phyloP scores from a whole-genome alignment of 2,329 filamentous ascomycete genomes.

The Cladosporium oxysporum region DNA sequence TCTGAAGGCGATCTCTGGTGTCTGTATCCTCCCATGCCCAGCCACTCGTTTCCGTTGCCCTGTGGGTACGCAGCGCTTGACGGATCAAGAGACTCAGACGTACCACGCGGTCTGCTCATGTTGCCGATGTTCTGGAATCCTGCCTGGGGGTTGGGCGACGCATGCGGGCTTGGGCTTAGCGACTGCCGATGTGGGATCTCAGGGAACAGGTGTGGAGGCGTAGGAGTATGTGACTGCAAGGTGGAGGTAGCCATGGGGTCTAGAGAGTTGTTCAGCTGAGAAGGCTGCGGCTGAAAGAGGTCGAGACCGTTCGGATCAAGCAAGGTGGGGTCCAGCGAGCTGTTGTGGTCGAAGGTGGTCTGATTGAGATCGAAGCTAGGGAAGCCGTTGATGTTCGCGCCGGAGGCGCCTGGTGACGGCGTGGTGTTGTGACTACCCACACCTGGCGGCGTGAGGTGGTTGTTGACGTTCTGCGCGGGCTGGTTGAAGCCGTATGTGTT shows the following conservation, averaged over 20 bases:
- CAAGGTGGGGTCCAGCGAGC: conserved; percentile 63
- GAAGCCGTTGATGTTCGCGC: conserved; percentile 51
- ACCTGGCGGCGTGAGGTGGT: conserved; percentile 33
- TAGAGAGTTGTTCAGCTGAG: conserved; percentile 47
- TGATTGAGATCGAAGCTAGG: conserved; percentile 55
- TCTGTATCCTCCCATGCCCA: conserved; percentile 65
- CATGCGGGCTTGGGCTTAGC: conserved; percentile 53
- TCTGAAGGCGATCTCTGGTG: conserved; percentile 88
- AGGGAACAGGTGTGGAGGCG: conserved; percentile 59
- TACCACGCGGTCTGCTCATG: conserved; percentile 59
- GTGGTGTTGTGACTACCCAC: conserved; percentile 9
- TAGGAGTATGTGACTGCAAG: conserved; percentile 52
- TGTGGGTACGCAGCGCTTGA: conserved; percentile 60
- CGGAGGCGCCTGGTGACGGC: conserved; percentile 10
- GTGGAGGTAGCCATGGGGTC: conserved; percentile 54
- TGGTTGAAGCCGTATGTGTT: conserved; percentile 46
- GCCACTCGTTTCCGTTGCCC: conserved; percentile 58
- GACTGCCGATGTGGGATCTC: conserved; percentile 46
- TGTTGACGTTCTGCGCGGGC: conserved; percentile 23
- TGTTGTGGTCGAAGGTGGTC: conserved; percentile 58
- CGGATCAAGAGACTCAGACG: conserved; percentile 59
- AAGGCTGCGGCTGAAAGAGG: conserved; percentile 43
- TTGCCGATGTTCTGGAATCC: conserved; percentile 46
- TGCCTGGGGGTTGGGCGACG: conserved; percentile 56
- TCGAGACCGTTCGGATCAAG: conserved; percentile 47